phyloP scores from a whole-genome alignment of 2,329 filamentous ascomycete species.

The Ceratocystis eucalypticola region DNA sequence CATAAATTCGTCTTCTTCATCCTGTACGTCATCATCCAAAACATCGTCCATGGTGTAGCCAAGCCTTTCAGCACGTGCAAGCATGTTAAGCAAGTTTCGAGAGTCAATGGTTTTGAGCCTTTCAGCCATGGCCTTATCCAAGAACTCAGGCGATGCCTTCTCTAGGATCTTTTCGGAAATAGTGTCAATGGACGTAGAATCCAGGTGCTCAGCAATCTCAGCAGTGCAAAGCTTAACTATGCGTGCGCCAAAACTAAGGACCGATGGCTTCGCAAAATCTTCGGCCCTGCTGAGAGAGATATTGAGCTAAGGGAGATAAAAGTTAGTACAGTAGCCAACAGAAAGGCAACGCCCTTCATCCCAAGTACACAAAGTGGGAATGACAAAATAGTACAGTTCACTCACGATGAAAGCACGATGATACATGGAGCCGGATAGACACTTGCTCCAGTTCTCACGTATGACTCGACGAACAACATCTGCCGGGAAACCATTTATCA shows the following conservation, averaged over 20 bases:
- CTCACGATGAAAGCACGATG: constrained; percentile 36
- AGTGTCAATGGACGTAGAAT: constrained; percentile 30
- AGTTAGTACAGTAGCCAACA: not conserved
- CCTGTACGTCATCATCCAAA: constrained; percentile 25
- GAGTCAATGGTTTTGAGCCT: constrained; percentile 42
- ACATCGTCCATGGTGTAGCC: constrained; percentile 30
- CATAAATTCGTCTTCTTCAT: constrained; percentile 33
- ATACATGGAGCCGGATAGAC: constrained; percentile 32
- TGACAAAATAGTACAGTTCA: not conserved
- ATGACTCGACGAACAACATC: constrained; percentile 31
- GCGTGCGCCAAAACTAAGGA: constrained; percentile 35
- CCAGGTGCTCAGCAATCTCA: constrained; percentile 28
- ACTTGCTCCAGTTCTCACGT: constrained; percentile 35
- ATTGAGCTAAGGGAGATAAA: not conserved
- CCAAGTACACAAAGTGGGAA: no score
- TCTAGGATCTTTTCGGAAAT: constrained; percentile 40
- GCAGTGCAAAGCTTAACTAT: constrained; percentile 31
- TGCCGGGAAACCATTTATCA: constrained; percentile 29
- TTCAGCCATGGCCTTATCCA: constrained; percentile 39
- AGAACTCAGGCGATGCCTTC: constrained; percentile 31
- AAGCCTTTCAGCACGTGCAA: constrained; percentile 43
- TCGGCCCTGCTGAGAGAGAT: constrained; percentile 23
- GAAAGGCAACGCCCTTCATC: no score
- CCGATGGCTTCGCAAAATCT: constrained; percentile 28
- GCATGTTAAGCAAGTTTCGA: constrained; percentile 41